Evolutionary conservation across 768 basidiomycete genomes (phyloP).

Genomic region (Steccherinum ochraceum): DNA sequence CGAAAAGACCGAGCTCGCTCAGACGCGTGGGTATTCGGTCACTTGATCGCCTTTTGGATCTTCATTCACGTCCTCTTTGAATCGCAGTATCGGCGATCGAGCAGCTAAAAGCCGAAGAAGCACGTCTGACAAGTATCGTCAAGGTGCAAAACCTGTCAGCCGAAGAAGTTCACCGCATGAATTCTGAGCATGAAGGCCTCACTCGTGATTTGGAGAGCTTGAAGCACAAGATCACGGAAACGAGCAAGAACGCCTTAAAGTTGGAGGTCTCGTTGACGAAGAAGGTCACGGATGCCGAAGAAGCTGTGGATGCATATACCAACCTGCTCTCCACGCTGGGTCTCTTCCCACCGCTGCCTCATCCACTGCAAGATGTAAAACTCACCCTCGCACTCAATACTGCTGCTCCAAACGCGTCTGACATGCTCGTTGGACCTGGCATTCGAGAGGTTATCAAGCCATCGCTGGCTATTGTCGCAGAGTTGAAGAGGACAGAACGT

Average conservation of each 20-base stretch:
- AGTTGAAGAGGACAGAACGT: conserved; percentile 63
- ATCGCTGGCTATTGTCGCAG: conserved; percentile 64
- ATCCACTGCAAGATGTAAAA: conserved; percentile 66
- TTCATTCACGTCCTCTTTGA: too few relatives aligned
- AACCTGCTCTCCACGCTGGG: conserved; percentile 69
- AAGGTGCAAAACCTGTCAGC: conserved; percentile 85
- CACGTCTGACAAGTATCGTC: conserved; percentile 56
- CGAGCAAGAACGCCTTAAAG: conserved; percentile 64
- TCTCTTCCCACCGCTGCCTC: conserved; percentile 66
- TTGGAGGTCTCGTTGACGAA: conserved; percentile 82
- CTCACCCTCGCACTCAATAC: conserved; percentile 43
- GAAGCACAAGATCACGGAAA: conserved; percentile 67
- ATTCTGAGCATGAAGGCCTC: conserved; percentile 78
- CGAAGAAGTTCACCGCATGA: conserved; percentile 90
- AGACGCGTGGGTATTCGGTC: conserved; percentile 46
- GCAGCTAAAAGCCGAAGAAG: conserved; percentile 48
- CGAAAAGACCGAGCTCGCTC: conserved; percentile 58
- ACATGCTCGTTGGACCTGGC: conserved; percentile 63
- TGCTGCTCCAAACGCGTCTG: conserved; percentile 62
- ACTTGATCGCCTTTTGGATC: too few relatives aligned
- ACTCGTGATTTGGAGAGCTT: conserved; percentile 70
- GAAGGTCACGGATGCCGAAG: conserved; percentile 75
- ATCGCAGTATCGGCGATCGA: conserved; percentile 14
- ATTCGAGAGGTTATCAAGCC: conserved; percentile 72
- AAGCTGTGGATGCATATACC: conserved; percentile 74